phyloP scores from a whole-genome alignment of 2,329 filamentous ascomycete genomes.

The Aspergillus viridinutans region DNA sequence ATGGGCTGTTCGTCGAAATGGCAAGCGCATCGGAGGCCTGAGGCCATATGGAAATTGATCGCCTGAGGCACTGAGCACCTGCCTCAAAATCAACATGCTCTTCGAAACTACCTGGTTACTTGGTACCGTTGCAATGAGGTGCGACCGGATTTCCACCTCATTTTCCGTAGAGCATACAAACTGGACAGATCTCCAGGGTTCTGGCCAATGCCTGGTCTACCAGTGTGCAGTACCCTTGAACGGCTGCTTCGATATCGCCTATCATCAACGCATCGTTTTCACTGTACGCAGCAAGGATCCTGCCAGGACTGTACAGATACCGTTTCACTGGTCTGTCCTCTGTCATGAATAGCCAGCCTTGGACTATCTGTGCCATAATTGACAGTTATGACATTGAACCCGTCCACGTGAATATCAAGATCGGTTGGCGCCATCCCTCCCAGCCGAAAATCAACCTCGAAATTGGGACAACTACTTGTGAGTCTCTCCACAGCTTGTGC shows the following conservation, averaged over 20 bases:
- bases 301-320: conserved; percentile 61
- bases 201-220: conserved; percentile 40
- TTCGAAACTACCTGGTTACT: not conserved
- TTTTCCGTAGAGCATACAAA: not conserved
- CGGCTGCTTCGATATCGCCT: conserved; percentile 70
- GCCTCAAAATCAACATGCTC: not conserved
- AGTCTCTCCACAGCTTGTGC: conserved; percentile 51
- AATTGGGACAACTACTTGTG: conserved; percentile 42
- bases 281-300: conserved; percentile 81
- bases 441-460: conserved; percentile 58
- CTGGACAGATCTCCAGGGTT: not conserved
- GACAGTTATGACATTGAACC: conserved; percentile 74
- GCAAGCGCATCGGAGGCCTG: not conserved
- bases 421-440: conserved; percentile 71
- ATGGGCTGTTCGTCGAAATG: too few relatives aligned
- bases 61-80: not conserved
- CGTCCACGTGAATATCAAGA: conserved; percentile 76
- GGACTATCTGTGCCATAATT: conserved; percentile 95
- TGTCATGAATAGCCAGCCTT: conserved; percentile 63
- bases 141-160: too few relatives aligned
- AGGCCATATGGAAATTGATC: not conserved
- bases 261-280: conserved; percentile 76
- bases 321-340: conserved; percentile 44
- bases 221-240: conserved; percentile 72
- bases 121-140: too few relatives aligned